Conservation (phyloP, 768 basidiomycete genomes). For the Cystobasidium ongulense region DNA sequence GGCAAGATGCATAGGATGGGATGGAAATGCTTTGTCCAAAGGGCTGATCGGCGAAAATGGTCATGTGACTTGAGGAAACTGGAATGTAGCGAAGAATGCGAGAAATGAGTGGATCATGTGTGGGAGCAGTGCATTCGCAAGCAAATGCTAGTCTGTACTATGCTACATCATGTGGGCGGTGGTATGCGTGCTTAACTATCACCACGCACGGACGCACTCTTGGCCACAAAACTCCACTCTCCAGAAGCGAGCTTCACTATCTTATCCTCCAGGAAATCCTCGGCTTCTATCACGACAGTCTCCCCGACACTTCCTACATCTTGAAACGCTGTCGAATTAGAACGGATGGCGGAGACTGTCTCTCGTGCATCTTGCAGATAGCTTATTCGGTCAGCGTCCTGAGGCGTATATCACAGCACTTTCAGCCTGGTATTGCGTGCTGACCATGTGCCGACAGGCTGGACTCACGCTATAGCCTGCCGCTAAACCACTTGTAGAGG, state of each 20-base stretch:
- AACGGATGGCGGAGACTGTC: background rate
- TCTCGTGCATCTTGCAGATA: background rate
- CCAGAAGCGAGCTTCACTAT: conserved; percentile 13
- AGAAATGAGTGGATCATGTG: too few relatives aligned
- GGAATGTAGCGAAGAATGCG: too few relatives aligned
- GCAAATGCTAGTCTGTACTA: too few relatives aligned
- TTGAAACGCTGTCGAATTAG: background rate
- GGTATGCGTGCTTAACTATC: too few relatives aligned
- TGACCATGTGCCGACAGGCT: background rate
- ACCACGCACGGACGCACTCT: too few relatives aligned
- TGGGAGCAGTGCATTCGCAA: too few relatives aligned
- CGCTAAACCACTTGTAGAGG: conserved; percentile 23
- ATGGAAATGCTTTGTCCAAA: too few relatives aligned
- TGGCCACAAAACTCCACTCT: conserved; percentile 3
- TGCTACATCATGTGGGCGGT: too few relatives aligned
- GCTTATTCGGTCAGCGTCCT: conserved; percentile 14
- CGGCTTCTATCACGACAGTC: background rate
- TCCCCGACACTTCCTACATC: background rate
- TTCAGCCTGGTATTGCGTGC: background rate
- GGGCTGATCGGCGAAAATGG: too few relatives aligned
- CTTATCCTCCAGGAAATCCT: conserved; percentile 1
- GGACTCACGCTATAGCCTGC: conserved; percentile 22
- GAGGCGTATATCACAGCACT: background rate
- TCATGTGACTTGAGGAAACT: background rate
- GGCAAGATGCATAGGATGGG: too few relatives aligned